Conservation (phyloP, 2,329 filamentous ascomycete genomes). For the Trichoderma asperellum region DNA sequence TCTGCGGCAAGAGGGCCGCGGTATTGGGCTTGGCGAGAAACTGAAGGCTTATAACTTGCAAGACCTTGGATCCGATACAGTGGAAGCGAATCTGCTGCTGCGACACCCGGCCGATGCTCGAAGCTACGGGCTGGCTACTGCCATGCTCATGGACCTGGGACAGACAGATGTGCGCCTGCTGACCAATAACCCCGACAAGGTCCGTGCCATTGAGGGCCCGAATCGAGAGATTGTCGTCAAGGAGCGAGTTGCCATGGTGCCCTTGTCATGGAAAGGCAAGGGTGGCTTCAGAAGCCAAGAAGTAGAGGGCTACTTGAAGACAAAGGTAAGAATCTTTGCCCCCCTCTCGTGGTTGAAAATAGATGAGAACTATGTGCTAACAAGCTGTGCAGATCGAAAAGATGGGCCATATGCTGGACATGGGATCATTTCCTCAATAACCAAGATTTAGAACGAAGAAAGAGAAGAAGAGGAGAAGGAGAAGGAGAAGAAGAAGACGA, state of each 20-base stretch:
- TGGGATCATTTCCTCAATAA: constrained; percentile 43
- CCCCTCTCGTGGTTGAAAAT: not conserved
- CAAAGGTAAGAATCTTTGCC: constrained; percentile 70
- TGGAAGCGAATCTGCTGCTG: constrained; percentile 89
- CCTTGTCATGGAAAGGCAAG: constrained; percentile 85
- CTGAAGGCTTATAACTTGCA: constrained; percentile 98
- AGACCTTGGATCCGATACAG: constrained; percentile 95
- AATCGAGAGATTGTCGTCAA: constrained; percentile 84
- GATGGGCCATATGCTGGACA: constrained; percentile 80
- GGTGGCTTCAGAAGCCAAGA: constrained; percentile 85
- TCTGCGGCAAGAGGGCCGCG: constrained; percentile 90
- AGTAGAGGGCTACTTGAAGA: constrained; percentile 90
- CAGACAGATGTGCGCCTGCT: constrained; percentile 77
- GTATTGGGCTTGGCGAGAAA: constrained; percentile 93
- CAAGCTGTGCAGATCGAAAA: constrained; percentile 68
- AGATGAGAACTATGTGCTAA: constrained; percentile 31
- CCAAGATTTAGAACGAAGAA: too few species aligned
- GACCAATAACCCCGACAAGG: constrained; percentile 98
- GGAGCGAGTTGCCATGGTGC: constrained; percentile 94
- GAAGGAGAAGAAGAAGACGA: not conserved
- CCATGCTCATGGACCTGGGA: constrained; percentile 87
- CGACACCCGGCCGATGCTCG: constrained; percentile 92
- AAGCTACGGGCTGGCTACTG: constrained; percentile 94
- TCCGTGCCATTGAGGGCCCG: constrained; percentile 89
- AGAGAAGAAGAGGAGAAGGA: too few species aligned